Evolutionary conservation across 805 yeast genomes (phyloP).

Genomic region (Peterozyma toletana): DNA sequence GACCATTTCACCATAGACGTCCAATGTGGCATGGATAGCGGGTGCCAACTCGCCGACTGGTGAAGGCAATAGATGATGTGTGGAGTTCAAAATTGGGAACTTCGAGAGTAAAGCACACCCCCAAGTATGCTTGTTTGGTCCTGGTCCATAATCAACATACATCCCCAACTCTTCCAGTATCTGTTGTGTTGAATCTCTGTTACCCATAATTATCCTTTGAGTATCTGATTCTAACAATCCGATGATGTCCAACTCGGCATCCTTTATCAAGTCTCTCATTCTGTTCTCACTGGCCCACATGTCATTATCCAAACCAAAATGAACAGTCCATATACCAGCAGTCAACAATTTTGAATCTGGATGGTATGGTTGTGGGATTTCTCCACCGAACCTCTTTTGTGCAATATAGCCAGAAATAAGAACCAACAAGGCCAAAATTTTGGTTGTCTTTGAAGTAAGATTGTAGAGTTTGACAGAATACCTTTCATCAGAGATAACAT

Average conservation of each 20-base stretch:
- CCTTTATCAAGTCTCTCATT: constrained; percentile 76
- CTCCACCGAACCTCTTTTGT: constrained; percentile 48
- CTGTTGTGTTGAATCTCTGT: constrained; percentile 86
- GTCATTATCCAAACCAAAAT: constrained; percentile 94
- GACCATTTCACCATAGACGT: constrained; percentile 78
- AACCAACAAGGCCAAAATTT: constrained; percentile 4
- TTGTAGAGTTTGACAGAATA: neutral
- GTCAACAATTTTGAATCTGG: constrained; percentile 70
- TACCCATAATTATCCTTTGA: constrained; percentile 90
- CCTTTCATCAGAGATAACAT: neutral
- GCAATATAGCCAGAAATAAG: constrained; percentile 31
- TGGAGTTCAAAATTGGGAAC: constrained; percentile 86
- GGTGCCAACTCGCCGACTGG: constrained; percentile 99
- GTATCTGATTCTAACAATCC: constrained; percentile 92
- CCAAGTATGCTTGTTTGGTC: constrained; percentile 98
- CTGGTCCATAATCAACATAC: constrained; percentile 97
- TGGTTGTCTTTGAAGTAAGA: constrained; percentile 2
- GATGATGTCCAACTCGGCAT: constrained; percentile 84
- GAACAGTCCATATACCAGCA: constrained; percentile 98
- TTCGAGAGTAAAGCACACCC: constrained; percentile 89
- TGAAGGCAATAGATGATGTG: constrained; percentile 88
- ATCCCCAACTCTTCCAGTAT: constrained; percentile 88
- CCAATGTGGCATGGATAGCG: constrained; percentile 92
- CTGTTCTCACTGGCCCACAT: constrained; percentile 96
- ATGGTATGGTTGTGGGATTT: constrained; percentile 60